These are phyloP conservation scores for Hanseniaspora occidentalis DNA, from an alignment of 805 yeast species.

Conservation along the genomic window DNA sequence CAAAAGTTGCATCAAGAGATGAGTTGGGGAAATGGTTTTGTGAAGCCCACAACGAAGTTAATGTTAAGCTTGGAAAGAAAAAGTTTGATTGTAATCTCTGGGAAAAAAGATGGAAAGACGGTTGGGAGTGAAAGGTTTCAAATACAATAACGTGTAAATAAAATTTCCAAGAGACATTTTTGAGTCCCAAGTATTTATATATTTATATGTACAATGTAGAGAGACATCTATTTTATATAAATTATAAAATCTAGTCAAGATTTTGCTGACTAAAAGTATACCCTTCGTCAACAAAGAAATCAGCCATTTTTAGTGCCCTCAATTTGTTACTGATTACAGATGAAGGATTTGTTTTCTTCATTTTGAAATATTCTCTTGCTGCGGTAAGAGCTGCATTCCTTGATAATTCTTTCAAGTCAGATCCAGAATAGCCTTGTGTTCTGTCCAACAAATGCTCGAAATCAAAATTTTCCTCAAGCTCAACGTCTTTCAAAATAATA, in stretches of 20 bases:
- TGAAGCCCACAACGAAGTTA: conserved; percentile 92
- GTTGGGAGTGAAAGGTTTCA: conserved; percentile 49
- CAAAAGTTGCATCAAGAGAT: conserved; percentile 54
- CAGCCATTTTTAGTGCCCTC: conserved; percentile 2
- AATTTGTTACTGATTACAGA: neutral
- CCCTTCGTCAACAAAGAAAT: neutral
- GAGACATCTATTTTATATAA: neutral
- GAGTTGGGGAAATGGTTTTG: conserved; percentile 86
- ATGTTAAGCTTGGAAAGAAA: conserved; percentile 73
- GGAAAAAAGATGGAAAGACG: conserved; percentile 91
- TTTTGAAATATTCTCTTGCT: conserved; percentile 70
- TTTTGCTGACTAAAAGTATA: neutral
- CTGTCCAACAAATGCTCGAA: conserved; percentile 42
- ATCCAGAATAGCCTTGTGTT: conserved; percentile 76
- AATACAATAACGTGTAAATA: neutral
- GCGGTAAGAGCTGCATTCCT: conserved; percentile 88
- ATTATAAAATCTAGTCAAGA: neutral
- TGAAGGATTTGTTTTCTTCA: conserved; percentile 34
- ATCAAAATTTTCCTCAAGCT: conserved; percentile 48
- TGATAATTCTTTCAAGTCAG: conserved; percentile 82
- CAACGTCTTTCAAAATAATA: conserved; percentile 57
- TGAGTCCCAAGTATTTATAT: too few species aligned
- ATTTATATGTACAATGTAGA: too few species aligned
- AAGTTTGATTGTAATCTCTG: conserved; percentile 78
- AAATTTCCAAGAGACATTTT: too few species aligned